A percentile compares a stretch with the other conserved stretches of the same genome.
Conservation (phyloP, 768 basidiomycete genomes). For the Auriculariales sp. region DNA sequence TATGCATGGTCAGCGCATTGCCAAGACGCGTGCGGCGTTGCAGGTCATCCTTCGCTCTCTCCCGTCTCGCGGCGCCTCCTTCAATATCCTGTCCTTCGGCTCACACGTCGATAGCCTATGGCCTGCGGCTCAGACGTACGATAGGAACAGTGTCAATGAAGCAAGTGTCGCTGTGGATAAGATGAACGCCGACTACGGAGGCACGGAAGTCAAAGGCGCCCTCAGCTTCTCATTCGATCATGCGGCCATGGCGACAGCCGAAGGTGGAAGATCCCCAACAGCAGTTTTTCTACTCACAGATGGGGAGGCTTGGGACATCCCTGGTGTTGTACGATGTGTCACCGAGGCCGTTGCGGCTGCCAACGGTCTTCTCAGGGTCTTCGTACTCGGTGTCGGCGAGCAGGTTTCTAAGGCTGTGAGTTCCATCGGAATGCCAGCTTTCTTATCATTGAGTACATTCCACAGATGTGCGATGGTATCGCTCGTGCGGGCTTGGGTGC, state of each 20-base stretch:
- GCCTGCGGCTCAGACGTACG: constrained; percentile 14
- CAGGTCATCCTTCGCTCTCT: constrained; percentile 28
- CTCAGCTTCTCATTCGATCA: too few species aligned
- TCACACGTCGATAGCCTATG: constrained; percentile 17
- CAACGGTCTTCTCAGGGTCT: constrained; percentile 7
- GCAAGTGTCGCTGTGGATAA: constrained; percentile 17
- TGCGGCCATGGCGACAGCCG: not conserved
- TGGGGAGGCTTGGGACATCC: constrained; percentile 11
- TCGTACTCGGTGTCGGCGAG: constrained; percentile 9
- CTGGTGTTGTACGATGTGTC: not conserved
- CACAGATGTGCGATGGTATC: constrained; percentile 8
- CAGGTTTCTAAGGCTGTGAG: not conserved
- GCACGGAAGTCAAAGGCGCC: constrained; percentile 34
- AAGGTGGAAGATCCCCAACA: not conserved
- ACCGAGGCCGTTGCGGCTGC: not conserved
- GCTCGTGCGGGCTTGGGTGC: constrained; percentile 8
- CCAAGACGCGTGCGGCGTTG: constrained; percentile 11
- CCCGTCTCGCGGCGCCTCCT: constrained; percentile 19
- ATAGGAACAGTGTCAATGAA: constrained; percentile 5
- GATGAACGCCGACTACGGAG: constrained; percentile 31
- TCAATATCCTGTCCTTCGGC: constrained; percentile 51
- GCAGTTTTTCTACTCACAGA: constrained; percentile 11
- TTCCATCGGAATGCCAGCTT: not conserved
- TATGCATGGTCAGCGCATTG: constrained; percentile 20
- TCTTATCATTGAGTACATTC: not conserved